Percentiles rank a stretch among this genome's conserved stretches.
Conservation (phyloP, 768 basidiomycete species). For the Podaxis sp. region DNA sequence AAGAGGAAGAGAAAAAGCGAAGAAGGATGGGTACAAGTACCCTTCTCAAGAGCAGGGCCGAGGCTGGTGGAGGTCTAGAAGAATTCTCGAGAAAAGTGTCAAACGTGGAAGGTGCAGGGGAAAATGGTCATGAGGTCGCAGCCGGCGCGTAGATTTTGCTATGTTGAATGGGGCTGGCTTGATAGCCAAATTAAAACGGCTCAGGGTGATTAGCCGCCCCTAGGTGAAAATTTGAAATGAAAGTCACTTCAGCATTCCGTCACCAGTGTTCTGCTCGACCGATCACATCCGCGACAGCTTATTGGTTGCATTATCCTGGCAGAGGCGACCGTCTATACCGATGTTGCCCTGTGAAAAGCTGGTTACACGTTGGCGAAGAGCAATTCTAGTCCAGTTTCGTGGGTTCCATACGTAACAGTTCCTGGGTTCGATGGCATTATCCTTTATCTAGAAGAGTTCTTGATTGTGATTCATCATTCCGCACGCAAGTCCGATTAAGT, state of each 20-base stretch:
- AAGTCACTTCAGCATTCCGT: not conserved
- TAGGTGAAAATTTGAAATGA: not conserved
- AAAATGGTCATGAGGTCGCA: conserved; percentile 9
- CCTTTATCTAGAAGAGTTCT: not conserved
- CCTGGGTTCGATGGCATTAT: not conserved
- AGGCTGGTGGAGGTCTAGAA: not conserved
- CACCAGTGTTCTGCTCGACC: not conserved
- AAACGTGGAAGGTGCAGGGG: conserved; percentile 3
- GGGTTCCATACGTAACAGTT: not conserved
- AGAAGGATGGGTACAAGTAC: conserved; percentile 16
- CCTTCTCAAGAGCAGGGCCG: not conserved
- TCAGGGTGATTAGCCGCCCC: conserved; percentile 3
- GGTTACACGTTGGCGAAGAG: not conserved
- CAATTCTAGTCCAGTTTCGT: not conserved
- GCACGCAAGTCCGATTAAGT: not conserved
- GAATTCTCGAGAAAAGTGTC: not conserved
- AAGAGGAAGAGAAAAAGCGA: conserved; percentile 21
- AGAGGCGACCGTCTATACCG: no score
- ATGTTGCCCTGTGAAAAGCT: not conserved
- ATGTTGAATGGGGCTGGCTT: not conserved
- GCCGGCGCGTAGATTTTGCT: not conserved
- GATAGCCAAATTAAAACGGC: not conserved
- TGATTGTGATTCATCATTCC: not conserved
- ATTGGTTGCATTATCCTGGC: no score
- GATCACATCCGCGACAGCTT: not conserved